Conservation (phyloP, 768 basidiomycete genomes). For the Macrolepiota dolichaula region DNA sequence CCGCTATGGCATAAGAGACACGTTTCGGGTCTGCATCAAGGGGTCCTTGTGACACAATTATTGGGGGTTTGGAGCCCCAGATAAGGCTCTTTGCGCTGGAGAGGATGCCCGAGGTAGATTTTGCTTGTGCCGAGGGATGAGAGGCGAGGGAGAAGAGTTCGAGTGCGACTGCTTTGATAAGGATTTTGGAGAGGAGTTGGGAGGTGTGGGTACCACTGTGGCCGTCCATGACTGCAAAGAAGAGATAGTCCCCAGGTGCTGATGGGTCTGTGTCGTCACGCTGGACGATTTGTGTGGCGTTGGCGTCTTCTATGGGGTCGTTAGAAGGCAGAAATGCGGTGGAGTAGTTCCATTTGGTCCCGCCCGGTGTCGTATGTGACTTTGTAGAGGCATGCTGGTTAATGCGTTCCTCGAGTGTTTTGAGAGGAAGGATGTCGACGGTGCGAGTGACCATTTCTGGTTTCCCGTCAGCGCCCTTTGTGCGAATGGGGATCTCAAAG, state of each 20-base stretch:
- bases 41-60: slow-evolving; percentile 20
- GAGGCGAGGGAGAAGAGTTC: slow-evolving; percentile 59
- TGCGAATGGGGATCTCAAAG: slow-evolving; percentile 58
- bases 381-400: slow-evolving; percentile 48
- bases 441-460: slow-evolving; percentile 48
- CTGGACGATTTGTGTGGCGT: slow-evolving; percentile 64
- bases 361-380: slow-evolving; percentile 44
- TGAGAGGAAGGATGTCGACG: slow-evolving; percentile 54
- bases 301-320: slow-evolving; percentile 88
- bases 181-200: slow-evolving; percentile 72
- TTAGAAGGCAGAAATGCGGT: slow-evolving; percentile 84
- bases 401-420: slow-evolving; percentile 54
- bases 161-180: slow-evolving; percentile 81
- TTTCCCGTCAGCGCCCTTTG: slow-evolving; percentile 58
- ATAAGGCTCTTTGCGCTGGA: slow-evolving; percentile 5
- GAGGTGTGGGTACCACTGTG: slow-evolving; percentile 87
- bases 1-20: slow-evolving; percentile 66
- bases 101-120: slow-evolving; percentile 22
- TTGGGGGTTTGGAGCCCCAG: slow-evolving; percentile 24
- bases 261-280: slow-evolving; percentile 59
- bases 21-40: slow-evolving; percentile 42
- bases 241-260: slow-evolving; percentile 68
- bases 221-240: slow-evolving; percentile 90
- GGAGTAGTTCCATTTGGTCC: slow-evolving; percentile 69
- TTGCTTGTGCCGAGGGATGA: slow-evolving; percentile 22